Percentiles rank a stretch among this genome's conserved stretches.
Conservation (phyloP, 2,329 filamentous ascomycete species). For the Pseudogymnoascus verrucosus region DNA sequence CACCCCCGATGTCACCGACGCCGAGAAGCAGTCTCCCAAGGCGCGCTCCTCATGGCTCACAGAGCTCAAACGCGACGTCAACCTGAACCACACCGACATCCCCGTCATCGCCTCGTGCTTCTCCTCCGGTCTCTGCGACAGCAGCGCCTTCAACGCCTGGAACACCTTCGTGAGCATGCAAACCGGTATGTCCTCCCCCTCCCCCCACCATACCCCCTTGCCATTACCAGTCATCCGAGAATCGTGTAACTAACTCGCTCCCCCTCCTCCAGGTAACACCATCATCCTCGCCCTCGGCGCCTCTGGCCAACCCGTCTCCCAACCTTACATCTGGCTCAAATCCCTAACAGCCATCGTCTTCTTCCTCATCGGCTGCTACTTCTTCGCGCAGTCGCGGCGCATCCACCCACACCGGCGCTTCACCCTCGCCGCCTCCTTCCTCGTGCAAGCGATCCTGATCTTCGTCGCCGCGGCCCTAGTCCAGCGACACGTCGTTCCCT, state of each 20-base stretch:
- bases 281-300: conserved; percentile 55
- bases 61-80: conserved; percentile 24
- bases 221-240: background rate
- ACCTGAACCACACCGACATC: conserved; percentile 26
- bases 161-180: conserved; percentile 45
- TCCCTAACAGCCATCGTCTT: conserved; percentile 44
- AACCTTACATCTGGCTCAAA: conserved; percentile 45
- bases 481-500: conserved; percentile 38
- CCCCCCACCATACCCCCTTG: background rate
- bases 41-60: background rate
- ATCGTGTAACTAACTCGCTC: background rate
- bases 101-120: conserved; percentile 36
- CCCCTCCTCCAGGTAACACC: conserved; percentile 43
- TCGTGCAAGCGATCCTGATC: conserved; percentile 44
- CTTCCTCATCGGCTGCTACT: conserved; percentile 46
- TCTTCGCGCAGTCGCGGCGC: conserved; percentile 33
- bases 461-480: conserved; percentile 45
- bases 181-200: conserved; percentile 30
- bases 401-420: conserved; percentile 33
- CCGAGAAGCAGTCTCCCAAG: conserved; percentile 4
- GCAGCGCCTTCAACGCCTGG: conserved; percentile 39
- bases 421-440: conserved; percentile 41
- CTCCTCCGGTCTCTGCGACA: conserved; percentile 40
- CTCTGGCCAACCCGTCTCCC: conserved; percentile 40
- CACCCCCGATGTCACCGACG: conserved; percentile 26